Percentiles rank a stretch among this genome's conserved stretches.
These are phyloP conservation scores for Craspedostauros australis DNA, from an alignment of 108 stramenopile species.

Conservation along the genomic window DNA sequence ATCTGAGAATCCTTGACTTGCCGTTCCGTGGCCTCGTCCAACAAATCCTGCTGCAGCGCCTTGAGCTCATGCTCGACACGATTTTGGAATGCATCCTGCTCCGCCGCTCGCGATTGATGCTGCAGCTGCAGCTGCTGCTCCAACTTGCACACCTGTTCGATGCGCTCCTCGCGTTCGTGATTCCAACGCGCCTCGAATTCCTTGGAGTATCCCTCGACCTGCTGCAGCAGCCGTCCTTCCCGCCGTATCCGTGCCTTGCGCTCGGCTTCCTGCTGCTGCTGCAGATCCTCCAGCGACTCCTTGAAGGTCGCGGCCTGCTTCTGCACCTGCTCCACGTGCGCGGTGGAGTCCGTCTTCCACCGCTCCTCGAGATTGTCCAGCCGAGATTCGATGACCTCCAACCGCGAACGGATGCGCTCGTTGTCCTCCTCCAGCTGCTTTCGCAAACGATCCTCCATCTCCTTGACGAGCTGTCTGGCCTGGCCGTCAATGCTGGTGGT, in stretches of 20 bases:
- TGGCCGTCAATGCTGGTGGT: constrained; percentile 50
- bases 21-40: constrained; percentile 67
- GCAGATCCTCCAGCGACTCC: constrained; percentile 42
- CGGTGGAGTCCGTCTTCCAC: constrained; percentile 49
- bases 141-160: constrained; percentile 54
- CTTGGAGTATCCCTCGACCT: constrained; percentile 79
- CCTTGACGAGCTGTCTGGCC: constrained; percentile 51
- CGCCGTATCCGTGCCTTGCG: constrained; percentile 64
- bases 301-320: constrained; percentile 42
- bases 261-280: constrained; percentile 74
- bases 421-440: constrained; percentile 49
- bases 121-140: constrained; percentile 51
- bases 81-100: constrained; percentile 60
- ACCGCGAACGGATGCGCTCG: constrained; percentile 32
- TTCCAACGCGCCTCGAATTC: constrained; percentile 57
- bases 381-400: constrained; percentile 43
- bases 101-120: constrained; percentile 49
- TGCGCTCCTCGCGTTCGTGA: constrained; percentile 64
- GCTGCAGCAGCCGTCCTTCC: constrained; percentile 84
- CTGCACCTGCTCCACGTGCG: constrained; percentile 40
- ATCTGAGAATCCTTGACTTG: constrained; percentile 83
- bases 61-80: constrained; percentile 69
- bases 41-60: constrained; percentile 56
- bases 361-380: constrained; percentile 49
- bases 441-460: constrained; percentile 57